Percentiles rank a stretch among this genome's conserved stretches.
Evolutionary conservation across 2,329 filamentous ascomycete species (phyloP).

Genomic region (Colletotrichum cereale): DNA sequence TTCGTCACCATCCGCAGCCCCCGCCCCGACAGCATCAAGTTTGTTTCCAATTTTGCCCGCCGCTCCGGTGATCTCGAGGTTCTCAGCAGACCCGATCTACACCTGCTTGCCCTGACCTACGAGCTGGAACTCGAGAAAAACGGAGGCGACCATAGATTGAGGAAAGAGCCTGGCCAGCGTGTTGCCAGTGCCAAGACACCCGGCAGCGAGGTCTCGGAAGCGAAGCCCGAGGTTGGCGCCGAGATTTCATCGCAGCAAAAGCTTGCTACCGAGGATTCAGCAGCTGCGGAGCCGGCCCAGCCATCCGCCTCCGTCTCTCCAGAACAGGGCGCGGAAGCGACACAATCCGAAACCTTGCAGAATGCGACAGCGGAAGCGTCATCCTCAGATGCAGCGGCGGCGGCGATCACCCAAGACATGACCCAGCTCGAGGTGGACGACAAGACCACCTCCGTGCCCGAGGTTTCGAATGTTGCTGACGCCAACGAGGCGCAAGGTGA

Average conservation of each 20-base stretch:
- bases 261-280: constrained; percentile 42
- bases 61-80: constrained; percentile 91
- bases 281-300: constrained; percentile 20
- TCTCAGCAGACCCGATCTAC: constrained; percentile 88
- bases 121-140: constrained; percentile 95
- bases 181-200: constrained; percentile 78
- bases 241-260: constrained; percentile 46
- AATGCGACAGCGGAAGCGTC: constrained; percentile 16
- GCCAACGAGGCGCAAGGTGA: constrained; percentile 52
- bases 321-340: constrained; percentile 20
- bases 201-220: constrained; percentile 45
- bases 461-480: constrained; percentile 42
- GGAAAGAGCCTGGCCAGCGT: constrained; percentile 84
- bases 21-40: constrained; percentile 79
- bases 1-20: constrained; percentile 86
- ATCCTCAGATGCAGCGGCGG: constrained; percentile 23
- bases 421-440: constrained; percentile 39
- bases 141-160: constrained; percentile 87
- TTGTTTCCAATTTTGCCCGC: constrained; percentile 86
- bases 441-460: constrained; percentile 32
- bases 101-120: constrained; percentile 90
- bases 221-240: background rate
- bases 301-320: constrained; percentile 8
- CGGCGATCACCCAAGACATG: constrained; percentile 25
- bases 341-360: constrained; percentile 22